These are phyloP conservation scores for Huntiella decipiens DNA, from an alignment of 2,329 filamentous ascomycete genomes.

Conservation along the genomic window DNA sequence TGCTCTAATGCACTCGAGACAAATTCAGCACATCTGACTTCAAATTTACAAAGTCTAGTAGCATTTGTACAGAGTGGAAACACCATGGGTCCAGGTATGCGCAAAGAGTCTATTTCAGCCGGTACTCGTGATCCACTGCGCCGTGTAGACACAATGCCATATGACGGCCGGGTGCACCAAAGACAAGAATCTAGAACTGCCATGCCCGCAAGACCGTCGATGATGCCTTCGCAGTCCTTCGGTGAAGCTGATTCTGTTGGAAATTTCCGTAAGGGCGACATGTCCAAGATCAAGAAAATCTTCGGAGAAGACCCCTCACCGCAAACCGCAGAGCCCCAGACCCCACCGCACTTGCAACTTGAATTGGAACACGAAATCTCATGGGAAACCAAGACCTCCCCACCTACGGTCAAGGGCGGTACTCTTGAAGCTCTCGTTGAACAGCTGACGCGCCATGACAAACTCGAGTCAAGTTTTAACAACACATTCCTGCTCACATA, in stretches of 20 bases:
- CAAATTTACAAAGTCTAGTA: constrained; percentile 69
- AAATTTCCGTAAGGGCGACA: constrained; percentile 38
- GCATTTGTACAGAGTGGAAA: constrained; percentile 42
- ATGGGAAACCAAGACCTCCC: constrained; percentile 66
- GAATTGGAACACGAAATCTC: constrained; percentile 79
- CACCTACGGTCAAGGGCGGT: constrained; percentile 67
- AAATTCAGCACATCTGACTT: constrained; percentile 71
- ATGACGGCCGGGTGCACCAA: constrained; percentile 31
- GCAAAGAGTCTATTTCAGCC: constrained; percentile 23
- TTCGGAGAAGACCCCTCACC: constrained; percentile 45
- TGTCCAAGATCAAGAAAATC: constrained; percentile 46
- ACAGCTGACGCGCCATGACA: constrained; percentile 88
- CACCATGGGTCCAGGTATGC: constrained; percentile 12
- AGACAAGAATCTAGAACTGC: constrained; percentile 34
- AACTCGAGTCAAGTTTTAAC: constrained; percentile 87
- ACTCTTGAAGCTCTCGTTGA: constrained; percentile 80
- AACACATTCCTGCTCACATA: constrained; percentile 96
- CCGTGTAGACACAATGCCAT: constrained; percentile 26
- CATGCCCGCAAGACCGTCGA: constrained; percentile 23
- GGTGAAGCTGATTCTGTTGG: constrained; percentile 38
- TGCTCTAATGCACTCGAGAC: constrained; percentile 68
- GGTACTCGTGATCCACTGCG: constrained; percentile 25
- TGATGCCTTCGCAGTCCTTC: constrained; percentile 42
- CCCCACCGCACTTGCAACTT: constrained; percentile 64
- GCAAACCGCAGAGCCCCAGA: constrained; percentile 45